Base-by-base conservation (phyloP, 2,329 filamentous ascomycete species). In the Pseudocercospora pini-densiflorae region DNA sequence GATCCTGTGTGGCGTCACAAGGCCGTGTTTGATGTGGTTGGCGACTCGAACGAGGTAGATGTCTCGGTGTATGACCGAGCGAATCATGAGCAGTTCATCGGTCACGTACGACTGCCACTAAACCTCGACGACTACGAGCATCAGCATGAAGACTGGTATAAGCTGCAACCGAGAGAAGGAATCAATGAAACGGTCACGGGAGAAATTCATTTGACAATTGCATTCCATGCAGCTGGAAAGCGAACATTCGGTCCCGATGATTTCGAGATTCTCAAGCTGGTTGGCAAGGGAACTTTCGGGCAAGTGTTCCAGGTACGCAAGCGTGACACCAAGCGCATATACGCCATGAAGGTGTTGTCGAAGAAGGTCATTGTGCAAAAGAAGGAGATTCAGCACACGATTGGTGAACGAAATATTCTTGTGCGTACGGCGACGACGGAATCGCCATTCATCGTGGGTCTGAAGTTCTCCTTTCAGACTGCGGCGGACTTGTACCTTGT, bases 311-410 rank as follows among this genome's bases (percentile, higher is more conserved):
- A 99, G 79, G 95, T 99, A 6, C 90, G 93, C 74, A 99, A 99
- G 87, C 95, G 92, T 84, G 95, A 99, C 78, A 97, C 94, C 0
- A 89, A 90, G 74, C 90, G 95, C 53, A 97, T 99, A 68, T 99
- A 99, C 76, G 95, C 95, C 68, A 99, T 99, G 95, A 99, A 99
- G 81, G 94, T 99, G 1, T 84, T 99, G 33, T 97, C 95, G 59
- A 99, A 99, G 86, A 99, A 99, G 85, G 95, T 99, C 61, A 99
- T 99, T 75, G 95, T 99, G 27, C 95, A 99, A 81, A 99, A 99
- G 87, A 99, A 99, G 81, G 95, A 99, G 79, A 93, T 99, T 59
- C 93, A 94, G 16, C 95, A 99, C 78, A 99, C 95, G 0, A 90
- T 99, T 43, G 95, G 95, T 71, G 95, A 99, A 81, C 89, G 95